Conservation (phyloP, 176 grass and related monocot species). For the Avena insularis region DNA sequence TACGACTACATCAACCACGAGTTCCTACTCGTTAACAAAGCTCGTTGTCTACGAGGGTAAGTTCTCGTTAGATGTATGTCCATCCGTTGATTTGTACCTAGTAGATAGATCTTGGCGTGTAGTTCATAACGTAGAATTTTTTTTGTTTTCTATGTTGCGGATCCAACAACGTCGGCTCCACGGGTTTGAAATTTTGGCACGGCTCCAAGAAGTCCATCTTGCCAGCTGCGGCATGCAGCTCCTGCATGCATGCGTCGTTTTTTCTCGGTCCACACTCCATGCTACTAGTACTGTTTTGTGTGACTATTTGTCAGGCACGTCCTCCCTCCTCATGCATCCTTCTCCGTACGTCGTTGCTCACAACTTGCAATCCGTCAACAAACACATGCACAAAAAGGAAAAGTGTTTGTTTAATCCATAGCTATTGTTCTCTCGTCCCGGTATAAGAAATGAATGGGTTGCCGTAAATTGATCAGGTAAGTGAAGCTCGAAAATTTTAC, state of each 20-base stretch:
- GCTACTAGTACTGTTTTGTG: not conserved
- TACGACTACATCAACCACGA: no score
- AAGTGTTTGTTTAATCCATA: not conserved
- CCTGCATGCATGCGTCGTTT: not conserved
- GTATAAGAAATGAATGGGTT: not conserved
- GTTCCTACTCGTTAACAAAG: no score
- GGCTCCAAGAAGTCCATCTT: not conserved
- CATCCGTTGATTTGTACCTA: no score
- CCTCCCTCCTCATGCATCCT: constrained; percentile 5
- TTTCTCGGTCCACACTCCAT: not conserved
- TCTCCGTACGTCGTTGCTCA: not conserved
- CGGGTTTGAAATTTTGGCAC: constrained; percentile 34
- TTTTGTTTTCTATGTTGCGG: no score
- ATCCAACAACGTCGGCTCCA: not conserved
- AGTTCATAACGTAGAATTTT: no score
- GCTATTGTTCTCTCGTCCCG: not conserved
- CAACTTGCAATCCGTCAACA: not conserved
- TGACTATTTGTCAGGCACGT: not conserved
- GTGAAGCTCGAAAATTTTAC: no score
- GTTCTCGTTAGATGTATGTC: no score
- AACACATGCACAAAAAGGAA: not conserved
- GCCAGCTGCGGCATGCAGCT: not conserved
- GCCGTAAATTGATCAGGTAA: no score
- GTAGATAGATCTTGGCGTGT: no score
- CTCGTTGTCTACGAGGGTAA: no score